Base-by-base conservation (phyloP, 2,329 filamentous ascomycete genomes). In the Camptophora hylomeconis region DNA sequence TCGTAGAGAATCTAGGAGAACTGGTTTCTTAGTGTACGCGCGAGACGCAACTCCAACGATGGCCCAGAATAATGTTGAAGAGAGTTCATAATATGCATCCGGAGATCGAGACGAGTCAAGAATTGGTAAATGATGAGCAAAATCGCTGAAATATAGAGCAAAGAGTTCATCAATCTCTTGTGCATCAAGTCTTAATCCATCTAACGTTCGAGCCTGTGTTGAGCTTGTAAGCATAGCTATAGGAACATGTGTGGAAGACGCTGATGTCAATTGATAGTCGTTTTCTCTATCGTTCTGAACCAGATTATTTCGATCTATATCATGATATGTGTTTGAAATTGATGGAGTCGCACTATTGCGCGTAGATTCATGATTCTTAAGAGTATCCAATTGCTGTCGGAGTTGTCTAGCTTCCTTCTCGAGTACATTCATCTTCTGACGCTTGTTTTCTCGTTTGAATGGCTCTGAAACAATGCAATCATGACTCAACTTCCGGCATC, bases 11-110 rank as follows among this genome's bases (percentile, higher is more conserved):
- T 40, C 46, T 5, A 55, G 36, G 7, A 59, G 27, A 1, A 55
- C 58, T 3, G 55, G 56, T 24, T 60, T 57, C 14, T 42, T 50
- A 2, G 42, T 23, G 28, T 55, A 60, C 3, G 48, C 48, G 6
- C 56, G 45, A 32, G 51, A 54, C 9, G 49, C 48, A 7, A 54
- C 48, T 2, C 51, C 48, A 9, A 57, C 45, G 5, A 60, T 77
- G 26, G 79, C 70, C 84, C 84, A 93, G 54, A 92, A 92, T 2
- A 93, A 67, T 9, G 93, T 63, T 3, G 75, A 74, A 28, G 83
- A 79, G 45, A 87, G 77, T 35, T 75, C 68, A 47, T 79, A 79
- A 50, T 81, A 89, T 33, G 73, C 63, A 25, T 89, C 78, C 2
- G 82, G 77, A 1, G 69, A 57, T 40, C 75, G 72, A 7, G 63